Evolutionary conservation across 2,329 filamentous ascomycete species (phyloP), one percentile per base, ranked within the genome.

Genomic region (Neurospora sp.): DNA sequence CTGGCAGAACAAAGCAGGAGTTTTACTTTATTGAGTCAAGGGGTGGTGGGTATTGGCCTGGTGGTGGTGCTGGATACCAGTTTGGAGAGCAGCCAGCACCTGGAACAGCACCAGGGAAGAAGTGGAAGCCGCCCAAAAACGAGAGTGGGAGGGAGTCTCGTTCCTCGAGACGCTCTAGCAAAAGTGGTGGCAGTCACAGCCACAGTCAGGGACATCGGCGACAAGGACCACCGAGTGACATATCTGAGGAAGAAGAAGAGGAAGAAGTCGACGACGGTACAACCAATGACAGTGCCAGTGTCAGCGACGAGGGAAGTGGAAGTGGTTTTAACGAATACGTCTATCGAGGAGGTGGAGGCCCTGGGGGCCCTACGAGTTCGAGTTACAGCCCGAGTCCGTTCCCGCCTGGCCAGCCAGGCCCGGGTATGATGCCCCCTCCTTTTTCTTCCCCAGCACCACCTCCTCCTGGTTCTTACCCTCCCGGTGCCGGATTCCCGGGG

Each of bases 1-100:
- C 15, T 36, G 37, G 40, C 1, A 46, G 19, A 11, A 69, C 39
- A 15, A 46, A 69, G 10, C 69, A 66, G 65, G 67, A 72, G 23
- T 68, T 74, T 12, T 72, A 70, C 65, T 69, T 74, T 2, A 66
- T 74, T 23, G 73, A 74, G n/a, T 66, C 70, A 4, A 69, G 70
- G 0, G 57, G 40, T 4, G 66, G 52, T 62, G 52, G 67, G 3
- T 71, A 71, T 52, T 73, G 70, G 71, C 8, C 52, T n/a, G 15
- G 8, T 62, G 23, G 8, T 66, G 57, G 66, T 33, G 28, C 28
- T 33, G 28, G 28, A 33, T 33, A 33, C 28, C 4, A 33, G 28
- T 6, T 33, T 33, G 5, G 28, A 33, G 28, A 6, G 28, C 28
- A 33, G 28, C 28, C 28, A 33, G 28, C 28, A 33, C 28, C 28